These are phyloP conservation scores for Russula compacta DNA, from an alignment of 768 basidiomycete species.

Conservation along the genomic window DNA sequence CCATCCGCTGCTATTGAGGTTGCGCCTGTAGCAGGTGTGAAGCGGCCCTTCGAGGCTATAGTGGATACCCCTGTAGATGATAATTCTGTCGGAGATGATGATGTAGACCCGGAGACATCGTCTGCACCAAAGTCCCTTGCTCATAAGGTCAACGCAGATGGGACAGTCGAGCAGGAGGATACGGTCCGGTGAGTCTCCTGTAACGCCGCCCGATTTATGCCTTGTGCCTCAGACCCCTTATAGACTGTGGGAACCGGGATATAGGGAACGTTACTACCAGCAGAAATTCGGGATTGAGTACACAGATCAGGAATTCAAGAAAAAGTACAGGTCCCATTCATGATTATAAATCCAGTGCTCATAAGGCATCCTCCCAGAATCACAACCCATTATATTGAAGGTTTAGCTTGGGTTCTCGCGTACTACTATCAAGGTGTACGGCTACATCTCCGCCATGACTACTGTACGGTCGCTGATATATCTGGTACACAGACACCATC, in stretches of 20 bases:
- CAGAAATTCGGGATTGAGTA: conserved; percentile 81
- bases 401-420: conserved; percentile 88
- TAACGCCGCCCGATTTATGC: background rate
- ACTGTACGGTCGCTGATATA: conserved; percentile 10
- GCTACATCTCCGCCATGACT: conserved; percentile 5
- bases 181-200: conserved; percentile 65
- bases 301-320: conserved; percentile 63
- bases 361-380: conserved; percentile 38
- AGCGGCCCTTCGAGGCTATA: conserved; percentile 36
- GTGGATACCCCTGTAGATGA: conserved; percentile 1
- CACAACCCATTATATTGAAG: conserved; percentile 82
- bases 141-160: conserved; percentile 79
- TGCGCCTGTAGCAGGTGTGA: conserved; percentile 27
- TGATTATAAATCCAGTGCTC: conserved; percentile 6
- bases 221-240: conserved; percentile 12
- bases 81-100: conserved; percentile 25
- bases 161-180: conserved; percentile 91
- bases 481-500: conserved; percentile 57
- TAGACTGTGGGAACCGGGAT: conserved; percentile 94
- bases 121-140: conserved; percentile 42
- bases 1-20: conserved; percentile 20
- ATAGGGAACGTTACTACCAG: conserved; percentile 88
- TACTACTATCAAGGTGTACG: conserved; percentile 98
- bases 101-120: conserved; percentile 19
- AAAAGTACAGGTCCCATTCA: conserved; percentile 40